These are phyloP conservation scores for Cruciata laevipes DNA, from an alignment of 257 asterid genomes.

Conservation along the genomic window DNA sequence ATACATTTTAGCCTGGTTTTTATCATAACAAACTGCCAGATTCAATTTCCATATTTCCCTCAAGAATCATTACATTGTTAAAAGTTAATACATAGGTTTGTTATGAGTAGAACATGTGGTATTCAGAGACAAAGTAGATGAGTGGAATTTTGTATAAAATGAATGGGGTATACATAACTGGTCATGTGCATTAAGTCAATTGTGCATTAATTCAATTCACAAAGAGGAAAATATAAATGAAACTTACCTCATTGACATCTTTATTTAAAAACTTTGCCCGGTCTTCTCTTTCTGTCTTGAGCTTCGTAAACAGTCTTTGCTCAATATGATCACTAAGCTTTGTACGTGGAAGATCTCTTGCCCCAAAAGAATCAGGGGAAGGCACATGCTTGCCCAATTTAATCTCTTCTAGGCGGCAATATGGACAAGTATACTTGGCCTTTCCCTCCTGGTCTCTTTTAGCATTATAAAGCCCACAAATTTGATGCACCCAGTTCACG, in stretches of 20 bases:
- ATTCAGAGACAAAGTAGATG: neutral
- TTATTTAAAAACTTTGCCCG: constrained; percentile 44
- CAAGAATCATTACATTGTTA: neutral
- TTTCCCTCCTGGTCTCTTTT: constrained; percentile 39
- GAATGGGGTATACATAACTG: constrained; percentile 9
- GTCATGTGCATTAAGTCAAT: neutral
- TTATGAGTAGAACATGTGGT: neutral
- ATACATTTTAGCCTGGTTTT: neutral
- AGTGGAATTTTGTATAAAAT: neutral
- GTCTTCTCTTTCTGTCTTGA: constrained; percentile 48
- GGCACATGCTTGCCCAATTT: constrained; percentile 29
- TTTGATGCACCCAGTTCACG: constrained; percentile 65
- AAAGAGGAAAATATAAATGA: neutral
- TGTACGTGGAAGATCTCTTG: constrained; percentile 62
- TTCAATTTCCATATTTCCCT: neutral
- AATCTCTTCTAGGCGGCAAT: constrained; percentile 46
- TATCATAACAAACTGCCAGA: neutral
- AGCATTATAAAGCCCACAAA: constrained; percentile 62
- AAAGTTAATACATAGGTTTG: neutral
- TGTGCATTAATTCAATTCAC: neutral
- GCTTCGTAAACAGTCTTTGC: constrained; percentile 46
- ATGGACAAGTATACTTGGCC: constrained; percentile 46
- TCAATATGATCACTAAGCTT: constrained; percentile 64
- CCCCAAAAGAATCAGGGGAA: constrained; percentile 33
- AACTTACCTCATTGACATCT: constrained; percentile 47